Evolutionary conservation across 768 basidiomycete genomes (phyloP), one percentile per base, ranked within the genome.

Genomic region (Macrocybe gigantea): DNA sequence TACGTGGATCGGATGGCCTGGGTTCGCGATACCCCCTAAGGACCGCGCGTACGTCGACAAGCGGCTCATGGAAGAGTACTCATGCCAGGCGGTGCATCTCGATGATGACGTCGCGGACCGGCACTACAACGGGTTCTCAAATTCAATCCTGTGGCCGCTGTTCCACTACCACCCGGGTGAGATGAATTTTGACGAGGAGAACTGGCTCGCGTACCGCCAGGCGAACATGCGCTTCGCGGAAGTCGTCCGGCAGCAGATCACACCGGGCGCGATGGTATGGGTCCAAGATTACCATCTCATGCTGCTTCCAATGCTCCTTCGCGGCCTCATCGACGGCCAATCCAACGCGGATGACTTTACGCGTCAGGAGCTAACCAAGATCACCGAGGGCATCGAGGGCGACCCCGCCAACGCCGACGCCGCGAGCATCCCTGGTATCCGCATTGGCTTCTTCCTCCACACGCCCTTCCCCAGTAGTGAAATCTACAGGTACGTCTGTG

Each of bases 131-230:
- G 92, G 96, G 48, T 98, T 99, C 78, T 95, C 94, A 57, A 99
- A 99, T 72, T 96, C 94, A 46, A 98, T 99, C 69, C 82, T 99
- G 44, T 99, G 96, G 96, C 96, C 96, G 2, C 75, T 99, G 41
- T 97, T 99, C 78, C 96, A 99, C 65, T 99, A 97, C 69, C 95
- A 98, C 65, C 96, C 96, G 6, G 95, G 95, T 54, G 96, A 98
- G 71, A 98, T 99, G 93, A 95, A 93, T 68, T 99, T 99, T 61
- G 95, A 97, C 66, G 93, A 96, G 71, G 90, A 90, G 62, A 91
- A 98, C 64, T 99, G 96, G 96, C 81, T 85, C 45, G 96, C 93
- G 10, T 99, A 98, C 67, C 84, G 96, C 34, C 93, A 96, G 65
- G 95, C 95, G 40, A 99, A 98, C 65, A 73, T 94, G 70, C 77